Base-by-base conservation (phyloP, 352 stramenopile species). In the Phytophthora syringae region DNA sequence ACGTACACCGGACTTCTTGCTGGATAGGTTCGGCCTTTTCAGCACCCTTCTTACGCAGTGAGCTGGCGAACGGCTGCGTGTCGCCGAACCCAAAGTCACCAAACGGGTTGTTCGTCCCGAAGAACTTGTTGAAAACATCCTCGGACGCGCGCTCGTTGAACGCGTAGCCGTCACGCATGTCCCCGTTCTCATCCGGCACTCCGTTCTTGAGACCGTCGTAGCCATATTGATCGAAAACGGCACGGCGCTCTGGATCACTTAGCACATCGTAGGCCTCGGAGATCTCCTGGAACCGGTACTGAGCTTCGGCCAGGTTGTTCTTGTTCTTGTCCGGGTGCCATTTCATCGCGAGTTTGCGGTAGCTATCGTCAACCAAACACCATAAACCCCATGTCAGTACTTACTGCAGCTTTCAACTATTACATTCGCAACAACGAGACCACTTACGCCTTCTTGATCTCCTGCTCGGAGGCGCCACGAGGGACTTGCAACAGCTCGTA, bases 251-350 rank as follows among this genome's bases (percentile, higher is more conserved):
- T 11, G 92, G 86, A 79, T 98, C 96, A 37, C 76, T 95, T 22
- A 99, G 69, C 30, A 99, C 90, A 53, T 98, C 93, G 75, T 98
- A 99, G 9, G 94, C 94, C 76, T 98, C 88, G 0, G 88, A 90
- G 36, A 99, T 94, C 63, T 98, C 96, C 59, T 98, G 93, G 80
- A 99, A 98, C 24, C 95, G 82, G 49, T 90, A 80, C 49, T 97
- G 92, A 42, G 91, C 92, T 65, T 98, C 90, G 25, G 80, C 78
- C 13, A 79, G 66, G 30, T 93, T 94, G 66, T 65, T 74, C 67
- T 90, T 90, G 77, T 98, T 99, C 74, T 99, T 99, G 79, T 98
- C 96, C 0, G 95, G 95, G 66, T 99, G 97, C 64, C 88, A 98
- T 64, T 96, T 98, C 60, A 99, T 87, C 36, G 92, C 93, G 48